These are phyloP conservation scores for Ustilago cynodontis DNA, from an alignment of 1,284 basidiomycete species.

Conservation along the genomic window DNA sequence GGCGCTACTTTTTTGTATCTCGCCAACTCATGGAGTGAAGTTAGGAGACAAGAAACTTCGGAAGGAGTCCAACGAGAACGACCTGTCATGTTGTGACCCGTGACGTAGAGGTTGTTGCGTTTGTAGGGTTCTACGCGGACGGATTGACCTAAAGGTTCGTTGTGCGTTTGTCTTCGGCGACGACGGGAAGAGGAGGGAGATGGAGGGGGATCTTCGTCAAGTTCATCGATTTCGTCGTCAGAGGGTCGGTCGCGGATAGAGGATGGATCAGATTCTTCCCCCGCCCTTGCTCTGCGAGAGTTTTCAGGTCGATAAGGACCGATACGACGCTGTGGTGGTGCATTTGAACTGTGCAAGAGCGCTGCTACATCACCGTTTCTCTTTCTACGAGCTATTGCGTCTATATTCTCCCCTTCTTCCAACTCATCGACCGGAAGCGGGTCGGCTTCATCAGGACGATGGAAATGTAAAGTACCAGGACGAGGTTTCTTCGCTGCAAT, in stretches of 20 bases:
- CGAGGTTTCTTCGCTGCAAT: conserved; percentile 33
- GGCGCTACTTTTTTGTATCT: conserved; percentile 42
- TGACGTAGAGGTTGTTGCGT: conserved; percentile 49
- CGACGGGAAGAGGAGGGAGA: not conserved
- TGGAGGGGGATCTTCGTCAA: conserved; percentile 16
- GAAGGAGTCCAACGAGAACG: conserved; percentile 42
- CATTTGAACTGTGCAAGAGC: conserved; percentile 17
- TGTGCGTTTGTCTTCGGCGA: conserved; percentile 17
- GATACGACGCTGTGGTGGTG: conserved; percentile 25
- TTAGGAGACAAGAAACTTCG: conserved; percentile 37
- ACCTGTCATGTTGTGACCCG: conserved; percentile 53
- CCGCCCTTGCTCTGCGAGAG: not conserved
- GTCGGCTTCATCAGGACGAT: conserved; percentile 28
- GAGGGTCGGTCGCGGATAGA: not conserved
- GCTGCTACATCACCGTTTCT: conserved; percentile 22
- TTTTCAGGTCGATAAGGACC: conserved; percentile 38
- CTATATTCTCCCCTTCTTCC: conserved; percentile 17
- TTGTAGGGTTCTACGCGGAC: conserved; percentile 47
- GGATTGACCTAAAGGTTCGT: conserved; percentile 26
- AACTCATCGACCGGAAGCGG: conserved; percentile 20
- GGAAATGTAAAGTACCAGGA: conserved; percentile 37
- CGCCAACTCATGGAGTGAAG: conserved; percentile 36
- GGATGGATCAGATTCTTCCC: conserved; percentile 25
- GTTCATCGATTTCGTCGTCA: conserved; percentile 36
- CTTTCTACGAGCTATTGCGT: conserved; percentile 33